These are phyloP conservation scores for Fusarium coffeatum DNA, from an alignment of 2,329 filamentous ascomycete genomes.

Conservation along the genomic window DNA sequence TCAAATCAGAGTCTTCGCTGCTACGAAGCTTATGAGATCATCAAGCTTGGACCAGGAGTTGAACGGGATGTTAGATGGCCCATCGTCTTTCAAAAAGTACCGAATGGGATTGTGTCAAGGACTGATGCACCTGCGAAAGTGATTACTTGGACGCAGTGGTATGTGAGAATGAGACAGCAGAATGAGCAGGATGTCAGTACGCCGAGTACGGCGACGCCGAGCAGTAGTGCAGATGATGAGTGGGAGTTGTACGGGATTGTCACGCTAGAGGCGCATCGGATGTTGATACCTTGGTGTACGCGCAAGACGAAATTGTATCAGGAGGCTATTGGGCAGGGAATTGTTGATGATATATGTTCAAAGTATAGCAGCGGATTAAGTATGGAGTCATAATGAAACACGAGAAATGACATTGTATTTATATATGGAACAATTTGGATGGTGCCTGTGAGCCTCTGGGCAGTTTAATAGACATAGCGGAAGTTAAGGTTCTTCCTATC, in stretches of 20 bases:
- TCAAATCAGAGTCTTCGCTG: slow-evolving; percentile 48
- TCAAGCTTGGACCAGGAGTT: slow-evolving; percentile 54
- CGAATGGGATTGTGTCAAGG: slow-evolving; percentile 55
- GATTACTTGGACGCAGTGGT: slow-evolving; percentile 54
- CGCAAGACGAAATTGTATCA: slow-evolving; percentile 33
- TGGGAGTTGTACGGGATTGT: slow-evolving; percentile 49
- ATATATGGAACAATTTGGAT: background rate
- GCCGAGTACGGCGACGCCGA: slow-evolving; percentile 31
- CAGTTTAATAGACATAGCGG: slow-evolving; percentile 37
- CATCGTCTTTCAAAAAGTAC: slow-evolving; percentile 57
- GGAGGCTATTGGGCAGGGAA: slow-evolving; percentile 17
- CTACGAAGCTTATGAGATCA: slow-evolving; percentile 47
- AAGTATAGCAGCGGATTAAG: background rate
- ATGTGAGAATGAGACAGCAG: slow-evolving; percentile 36
- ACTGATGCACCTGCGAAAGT: slow-evolving; percentile 56
- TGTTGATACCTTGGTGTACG: slow-evolving; percentile 50
- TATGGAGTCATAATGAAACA: background rate
- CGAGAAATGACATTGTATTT: background rate
- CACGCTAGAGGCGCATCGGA: slow-evolving; percentile 47
- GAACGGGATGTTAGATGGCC: slow-evolving; percentile 55
- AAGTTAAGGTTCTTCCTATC: slow-evolving; percentile 35
- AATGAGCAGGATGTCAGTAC: slow-evolving; percentile 24
- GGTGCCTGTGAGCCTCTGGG: accelerated
- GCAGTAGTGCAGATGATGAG: slow-evolving; percentile 28
- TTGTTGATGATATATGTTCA: slow-evolving; percentile 25